A percentile compares a stretch with the other conserved stretches of the same genome.
These are phyloP conservation scores for Carnegiea gigantea DNA, from an alignment of 179 eudicot genomes.

Conservation along the genomic window DNA sequence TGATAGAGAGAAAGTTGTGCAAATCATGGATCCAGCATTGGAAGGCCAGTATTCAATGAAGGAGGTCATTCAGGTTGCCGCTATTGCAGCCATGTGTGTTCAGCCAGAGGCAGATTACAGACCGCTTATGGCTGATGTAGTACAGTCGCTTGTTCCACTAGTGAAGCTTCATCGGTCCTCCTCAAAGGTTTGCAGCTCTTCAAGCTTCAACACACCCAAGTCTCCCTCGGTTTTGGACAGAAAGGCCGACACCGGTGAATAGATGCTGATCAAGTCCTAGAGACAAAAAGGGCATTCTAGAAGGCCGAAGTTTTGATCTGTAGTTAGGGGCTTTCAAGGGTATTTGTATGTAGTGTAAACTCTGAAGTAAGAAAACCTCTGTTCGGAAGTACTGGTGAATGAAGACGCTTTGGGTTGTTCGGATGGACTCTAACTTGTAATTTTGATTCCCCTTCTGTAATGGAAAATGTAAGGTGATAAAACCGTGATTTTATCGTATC, in stretches of 20 bases:
- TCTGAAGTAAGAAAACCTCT: conserved; percentile 6
- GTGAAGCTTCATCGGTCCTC: conserved; percentile 54
- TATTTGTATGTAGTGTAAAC: conserved; percentile 14
- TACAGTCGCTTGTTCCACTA: conserved; percentile 85
- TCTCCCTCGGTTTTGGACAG: conserved; percentile 36
- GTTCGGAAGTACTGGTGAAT: background rate
- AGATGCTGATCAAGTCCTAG: conserved; percentile 22
- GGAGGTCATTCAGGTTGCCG: conserved; percentile 89
- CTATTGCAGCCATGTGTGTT: conserved; percentile 95
- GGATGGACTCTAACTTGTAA: background rate
- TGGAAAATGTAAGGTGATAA: background rate
- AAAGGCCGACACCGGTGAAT: conserved; percentile 14
- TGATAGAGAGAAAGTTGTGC: conserved; percentile 75
- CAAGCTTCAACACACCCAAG: conserved; percentile 42
- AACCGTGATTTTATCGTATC: no score
- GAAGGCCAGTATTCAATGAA: conserved; percentile 83
- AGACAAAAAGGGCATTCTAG: background rate
- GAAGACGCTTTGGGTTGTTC: background rate
- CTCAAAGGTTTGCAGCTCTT: conserved; percentile 37
- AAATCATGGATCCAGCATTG: conserved; percentile 85
- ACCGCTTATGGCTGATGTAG: conserved; percentile 95
- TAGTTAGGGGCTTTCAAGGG: conserved; percentile 13
- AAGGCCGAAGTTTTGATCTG: background rate
- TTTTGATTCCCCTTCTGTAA: background rate
- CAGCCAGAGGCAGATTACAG: conserved; percentile 94